A percentile compares a stretch with the other conserved stretches of the same genome.
phyloP scores from a whole-genome alignment of 192 early-diverging fungal genomes.

The Physocladia obscura region DNA sequence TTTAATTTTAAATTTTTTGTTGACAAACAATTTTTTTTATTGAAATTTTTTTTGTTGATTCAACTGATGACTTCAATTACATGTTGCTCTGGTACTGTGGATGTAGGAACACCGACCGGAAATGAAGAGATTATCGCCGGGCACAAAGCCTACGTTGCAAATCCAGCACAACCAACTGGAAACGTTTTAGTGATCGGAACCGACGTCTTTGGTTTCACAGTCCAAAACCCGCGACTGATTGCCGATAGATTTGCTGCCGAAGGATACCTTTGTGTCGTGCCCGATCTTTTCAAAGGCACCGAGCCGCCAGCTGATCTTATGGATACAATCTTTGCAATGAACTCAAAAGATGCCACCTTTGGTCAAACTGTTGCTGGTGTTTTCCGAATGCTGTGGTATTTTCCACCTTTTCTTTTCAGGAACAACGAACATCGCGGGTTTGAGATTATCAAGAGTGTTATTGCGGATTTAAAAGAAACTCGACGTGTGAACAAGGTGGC shows the following conservation, averaged over 20 bases:
- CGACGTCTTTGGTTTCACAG: conserved; percentile 39
- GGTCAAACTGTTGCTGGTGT: neutral
- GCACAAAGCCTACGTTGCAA: conserved; percentile 25
- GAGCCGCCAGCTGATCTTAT: conserved; percentile 9
- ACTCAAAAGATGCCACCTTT: neutral
- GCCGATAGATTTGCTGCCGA: conserved; percentile 34
- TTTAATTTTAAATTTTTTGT: no score
- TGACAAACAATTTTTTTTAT: no score
- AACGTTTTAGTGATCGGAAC: conserved; percentile 29
- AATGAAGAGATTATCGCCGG: conserved; percentile 18
- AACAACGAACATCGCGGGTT: neutral
- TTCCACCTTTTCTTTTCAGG: conserved; percentile 5
- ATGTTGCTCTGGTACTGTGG: neutral
- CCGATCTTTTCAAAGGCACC: conserved; percentile 29
- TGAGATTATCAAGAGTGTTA: neutral
- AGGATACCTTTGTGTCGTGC: conserved; percentile 21
- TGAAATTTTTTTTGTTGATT: neutral
- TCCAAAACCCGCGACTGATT: conserved; percentile 31
- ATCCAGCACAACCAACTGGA: neutral
- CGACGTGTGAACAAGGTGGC: conserved; percentile 8
- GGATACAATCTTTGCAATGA: neutral
- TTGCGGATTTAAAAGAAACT: neutral
- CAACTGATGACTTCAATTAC: neutral
- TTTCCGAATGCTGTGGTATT: neutral
- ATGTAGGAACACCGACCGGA: conserved; percentile 15